Evolutionary conservation across 495 filamentous ascomycete species (phyloP).

Genomic region (Talaromyces ruber): DNA sequence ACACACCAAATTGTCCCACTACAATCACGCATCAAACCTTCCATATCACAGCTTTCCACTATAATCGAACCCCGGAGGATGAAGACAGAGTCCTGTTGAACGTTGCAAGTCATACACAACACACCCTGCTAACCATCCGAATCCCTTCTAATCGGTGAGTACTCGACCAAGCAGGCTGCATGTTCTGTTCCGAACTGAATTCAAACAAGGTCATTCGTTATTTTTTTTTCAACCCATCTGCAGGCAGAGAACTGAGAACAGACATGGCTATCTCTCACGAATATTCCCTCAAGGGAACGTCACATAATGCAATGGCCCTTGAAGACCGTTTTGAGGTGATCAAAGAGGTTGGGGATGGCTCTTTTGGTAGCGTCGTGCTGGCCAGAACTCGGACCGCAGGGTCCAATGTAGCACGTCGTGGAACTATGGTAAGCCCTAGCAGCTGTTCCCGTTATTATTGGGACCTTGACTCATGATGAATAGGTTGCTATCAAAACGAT

Average conservation of each 20-base stretch:
- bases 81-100: conserved; percentile 5
- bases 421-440: conserved; percentile 69
- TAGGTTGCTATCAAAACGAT: conserved; percentile 99
- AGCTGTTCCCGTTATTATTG: conserved; percentile 1
- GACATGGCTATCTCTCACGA: conserved; percentile 67
- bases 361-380: conserved; percentile 92
- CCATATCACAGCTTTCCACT: background rate
- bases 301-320: conserved; percentile 43
- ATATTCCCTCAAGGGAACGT: conserved; percentile 45
- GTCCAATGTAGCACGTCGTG: conserved; percentile 77
- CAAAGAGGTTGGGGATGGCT: conserved; percentile 98
- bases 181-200: background rate
- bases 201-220: background rate
- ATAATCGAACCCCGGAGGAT: background rate
- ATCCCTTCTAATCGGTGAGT: conserved; percentile 9
- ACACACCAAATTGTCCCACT: background rate
- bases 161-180: background rate
- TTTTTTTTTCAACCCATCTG: conserved; percentile 29
- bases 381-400: conserved; percentile 87
- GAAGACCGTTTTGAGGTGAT: conserved; percentile 92
- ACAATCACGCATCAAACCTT: background rate
- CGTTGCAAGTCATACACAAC: background rate
- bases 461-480: conserved; percentile 16
- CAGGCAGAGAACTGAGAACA: conserved; percentile 33
- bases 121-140: background rate